phyloP scores from a whole-genome alignment of 352 stramenopile genomes.

The Phytophthora pluvialis region DNA sequence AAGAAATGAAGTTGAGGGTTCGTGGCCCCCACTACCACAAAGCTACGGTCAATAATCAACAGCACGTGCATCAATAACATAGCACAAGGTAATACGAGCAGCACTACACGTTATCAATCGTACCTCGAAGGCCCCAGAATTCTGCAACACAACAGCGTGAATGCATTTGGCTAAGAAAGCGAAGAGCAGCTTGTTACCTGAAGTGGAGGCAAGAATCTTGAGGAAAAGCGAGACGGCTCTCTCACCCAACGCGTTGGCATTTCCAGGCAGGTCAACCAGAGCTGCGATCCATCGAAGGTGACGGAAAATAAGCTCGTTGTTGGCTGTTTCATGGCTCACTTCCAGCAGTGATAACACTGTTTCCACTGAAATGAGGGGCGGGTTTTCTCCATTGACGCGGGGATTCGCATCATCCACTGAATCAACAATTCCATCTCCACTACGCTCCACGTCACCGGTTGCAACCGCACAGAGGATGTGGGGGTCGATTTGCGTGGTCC shows the following conservation, averaged over 20 bases:
- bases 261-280: slow-evolving; percentile 46
- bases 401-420: neutral
- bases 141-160: slow-evolving; percentile 43
- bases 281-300: slow-evolving; percentile 58
- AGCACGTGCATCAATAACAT: too few relatives aligned
- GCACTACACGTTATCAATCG: neutral
- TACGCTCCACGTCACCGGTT: slow-evolving; percentile 4
- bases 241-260: slow-evolving; percentile 53
- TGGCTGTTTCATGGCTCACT: slow-evolving; percentile 6
- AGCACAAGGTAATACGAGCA: neutral
- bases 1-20: slow-evolving; percentile 40
- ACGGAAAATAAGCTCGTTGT: slow-evolving; percentile 44
- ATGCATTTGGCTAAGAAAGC: slow-evolving; percentile 59
- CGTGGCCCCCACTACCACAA: slow-evolving; percentile 36
- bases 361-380: slow-evolving; percentile 45
- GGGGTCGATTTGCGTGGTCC: slow-evolving; percentile 19
- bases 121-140: slow-evolving; percentile 50
- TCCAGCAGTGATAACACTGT: slow-evolving; percentile 47
- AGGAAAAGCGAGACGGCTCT: slow-evolving; percentile 35
- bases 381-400: slow-evolving; percentile 17
- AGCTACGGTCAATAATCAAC: slow-evolving; percentile 22
- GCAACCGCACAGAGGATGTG: slow-evolving; percentile 31
- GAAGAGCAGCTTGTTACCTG: slow-evolving; percentile 38
- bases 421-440: neutral
- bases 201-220: slow-evolving; percentile 36